These are phyloP conservation scores for Phytophthora agathidicida DNA, from an alignment of 352 stramenopile genomes.

Conservation along the genomic window DNA sequence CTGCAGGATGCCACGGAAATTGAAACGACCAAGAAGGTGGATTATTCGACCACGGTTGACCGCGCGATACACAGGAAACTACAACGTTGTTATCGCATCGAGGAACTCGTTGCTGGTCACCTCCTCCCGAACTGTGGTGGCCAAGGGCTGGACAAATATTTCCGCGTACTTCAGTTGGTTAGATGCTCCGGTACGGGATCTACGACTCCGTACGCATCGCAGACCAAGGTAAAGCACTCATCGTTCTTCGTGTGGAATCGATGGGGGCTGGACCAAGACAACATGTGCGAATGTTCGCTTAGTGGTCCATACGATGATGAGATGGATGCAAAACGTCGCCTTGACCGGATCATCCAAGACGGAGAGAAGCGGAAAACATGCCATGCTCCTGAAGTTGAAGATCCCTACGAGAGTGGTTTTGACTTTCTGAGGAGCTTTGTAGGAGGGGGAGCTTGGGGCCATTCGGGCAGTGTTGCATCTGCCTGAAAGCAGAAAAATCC, in stretches of 20 bases:
- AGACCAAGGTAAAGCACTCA: background rate
- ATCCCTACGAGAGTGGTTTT: slow-evolving; percentile 14
- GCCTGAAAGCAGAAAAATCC: too few species aligned
- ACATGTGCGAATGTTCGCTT: slow-evolving; percentile 22
- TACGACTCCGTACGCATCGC: background rate
- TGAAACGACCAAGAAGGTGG: background rate
- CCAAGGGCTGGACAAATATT: background rate
- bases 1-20: slow-evolving; percentile 5
- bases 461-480: background rate
- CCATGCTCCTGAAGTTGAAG: background rate
- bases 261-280: slow-evolving; percentile 27
- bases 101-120: slow-evolving; percentile 8
- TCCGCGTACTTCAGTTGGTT: slow-evolving; percentile 26
- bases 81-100: background rate
- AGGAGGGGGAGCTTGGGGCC: background rate
- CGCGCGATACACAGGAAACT: slow-evolving; percentile 14
- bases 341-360: slow-evolving; percentile 32
- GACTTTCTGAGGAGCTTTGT: slow-evolving; percentile 15
- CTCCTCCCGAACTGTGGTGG: slow-evolving; percentile 1
- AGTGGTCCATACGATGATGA: slow-evolving; percentile 49
- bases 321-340: slow-evolving; percentile 36
- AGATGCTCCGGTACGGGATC: background rate
- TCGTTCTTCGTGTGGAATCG: slow-evolving; percentile 53
- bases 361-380: background rate
- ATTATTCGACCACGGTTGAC: slow-evolving; percentile 19